These are phyloP conservation scores for Dryadomyces quercus-mongolicae DNA, from an alignment of 2,329 filamentous ascomycete species.

Conservation along the genomic window DNA sequence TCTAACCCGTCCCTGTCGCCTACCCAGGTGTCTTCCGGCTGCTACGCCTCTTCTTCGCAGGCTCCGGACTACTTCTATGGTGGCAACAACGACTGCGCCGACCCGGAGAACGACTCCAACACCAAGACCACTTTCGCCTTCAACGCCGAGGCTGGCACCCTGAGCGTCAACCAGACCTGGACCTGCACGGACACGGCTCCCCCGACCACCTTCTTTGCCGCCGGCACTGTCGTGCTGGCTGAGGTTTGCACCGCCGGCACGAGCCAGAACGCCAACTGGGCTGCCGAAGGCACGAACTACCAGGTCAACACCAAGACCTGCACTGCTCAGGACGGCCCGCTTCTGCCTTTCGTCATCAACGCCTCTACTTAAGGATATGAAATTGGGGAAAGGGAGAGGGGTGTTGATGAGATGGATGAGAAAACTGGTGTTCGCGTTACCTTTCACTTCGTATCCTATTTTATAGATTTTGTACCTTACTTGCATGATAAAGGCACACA, in stretches of 20 bases:
- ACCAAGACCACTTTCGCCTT: not conserved
- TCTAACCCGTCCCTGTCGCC: not conserved
- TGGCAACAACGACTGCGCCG: not conserved
- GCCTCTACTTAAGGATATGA: too few relatives aligned
- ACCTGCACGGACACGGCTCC: not conserved
- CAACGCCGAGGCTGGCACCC: not conserved
- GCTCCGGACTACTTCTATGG: not conserved
- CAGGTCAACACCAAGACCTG: too few relatives aligned
- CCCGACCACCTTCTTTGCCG: not conserved
- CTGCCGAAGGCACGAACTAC: too few relatives aligned
- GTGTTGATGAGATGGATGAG: too few relatives aligned
- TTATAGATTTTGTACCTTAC: too few relatives aligned
- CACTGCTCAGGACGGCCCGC: too few relatives aligned
- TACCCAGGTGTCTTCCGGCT: not conserved
- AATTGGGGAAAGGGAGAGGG: too few relatives aligned
- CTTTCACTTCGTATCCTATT: too few relatives aligned
- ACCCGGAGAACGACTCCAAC: not conserved
- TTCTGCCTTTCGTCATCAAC: too few relatives aligned
- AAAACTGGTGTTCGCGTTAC: too few relatives aligned
- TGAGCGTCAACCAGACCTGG: conserved; percentile 1
- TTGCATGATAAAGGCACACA: too few relatives aligned
- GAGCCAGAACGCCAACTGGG: too few relatives aligned
- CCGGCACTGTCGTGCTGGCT: not conserved
- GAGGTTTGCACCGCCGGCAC: not conserved
- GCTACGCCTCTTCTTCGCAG: not conserved